phyloP scores from a whole-genome alignment of 2,329 filamentous ascomycete species.

The Penicillium expansum region DNA sequence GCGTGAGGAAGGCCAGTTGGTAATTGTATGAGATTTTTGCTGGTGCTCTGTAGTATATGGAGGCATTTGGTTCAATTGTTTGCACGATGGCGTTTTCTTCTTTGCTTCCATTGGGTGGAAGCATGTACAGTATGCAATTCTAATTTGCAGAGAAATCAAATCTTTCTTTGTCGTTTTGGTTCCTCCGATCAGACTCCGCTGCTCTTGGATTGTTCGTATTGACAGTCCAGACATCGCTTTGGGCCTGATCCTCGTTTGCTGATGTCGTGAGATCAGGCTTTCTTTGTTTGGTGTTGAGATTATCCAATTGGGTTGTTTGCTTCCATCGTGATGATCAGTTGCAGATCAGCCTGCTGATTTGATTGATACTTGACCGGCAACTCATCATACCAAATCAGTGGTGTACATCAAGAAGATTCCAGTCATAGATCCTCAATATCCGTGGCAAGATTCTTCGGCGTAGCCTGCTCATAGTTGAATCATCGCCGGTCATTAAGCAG shows the following conservation, averaged over 20 bases:
- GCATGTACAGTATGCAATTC: slow-evolving; percentile 27
- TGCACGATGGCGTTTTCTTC: slow-evolving; percentile 30
- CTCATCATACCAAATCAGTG: neutral
- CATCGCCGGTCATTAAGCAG: neutral
- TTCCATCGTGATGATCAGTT: neutral
- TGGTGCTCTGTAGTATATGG: slow-evolving; percentile 9
- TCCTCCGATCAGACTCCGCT: neutral
- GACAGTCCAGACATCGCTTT: neutral
- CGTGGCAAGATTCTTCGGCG: neutral
- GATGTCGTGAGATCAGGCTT: neutral
- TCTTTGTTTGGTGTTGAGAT: neutral
- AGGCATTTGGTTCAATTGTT: slow-evolving; percentile 20
- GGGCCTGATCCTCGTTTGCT: neutral
- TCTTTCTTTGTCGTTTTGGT: neutral
- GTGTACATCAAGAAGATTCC: neutral
- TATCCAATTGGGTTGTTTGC: neutral
- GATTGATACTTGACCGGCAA: neutral
- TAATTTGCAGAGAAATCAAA: slow-evolving; percentile 5
- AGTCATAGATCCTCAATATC: neutral
- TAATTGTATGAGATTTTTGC: slow-evolving; percentile 46
- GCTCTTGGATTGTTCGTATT: neutral
- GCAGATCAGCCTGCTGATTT: neutral
- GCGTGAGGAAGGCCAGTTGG: slow-evolving; percentile 96
- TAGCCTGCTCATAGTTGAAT: neutral
- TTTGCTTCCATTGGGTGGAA: slow-evolving; percentile 18